Base-by-base conservation (phyloP, 192 early-diverging fungal genomes). In the Lobosporangium transversale region DNA sequence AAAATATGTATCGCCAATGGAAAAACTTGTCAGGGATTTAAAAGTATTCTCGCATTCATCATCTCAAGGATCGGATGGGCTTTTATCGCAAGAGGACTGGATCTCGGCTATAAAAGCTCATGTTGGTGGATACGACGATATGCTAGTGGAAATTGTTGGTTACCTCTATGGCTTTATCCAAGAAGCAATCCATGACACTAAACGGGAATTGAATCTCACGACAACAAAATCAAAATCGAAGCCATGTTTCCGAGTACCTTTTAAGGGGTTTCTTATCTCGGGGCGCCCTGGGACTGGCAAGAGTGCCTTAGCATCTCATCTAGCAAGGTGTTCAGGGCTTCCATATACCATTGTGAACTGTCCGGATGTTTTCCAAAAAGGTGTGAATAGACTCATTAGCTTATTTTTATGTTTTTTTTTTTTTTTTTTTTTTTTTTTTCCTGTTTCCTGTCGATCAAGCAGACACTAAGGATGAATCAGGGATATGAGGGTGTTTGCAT, bases 231-330 rank as follows among this genome's bases (percentile, higher is more conserved):
- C 43, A 2, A 53, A 53, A 35, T 24, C 15, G 23, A 65, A 26
- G 0, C 37, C 63, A 3, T 67, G 73, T 51, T 76, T 45, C 37
- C 54, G 35, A n/a, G 44, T 36, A 12, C 53, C 64, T 0, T 62
- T 55, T 31, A 87, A 84, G 48, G 85, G 85, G 7, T 65, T 81
- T 23, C 30, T 84, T 32, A 43, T 87, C 12, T 79, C 48, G 48
- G 85, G 85, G 27, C 80, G 65, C 27, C 85, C 85, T n/a, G 85
- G 85, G 5, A 83, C 80, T 14, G 85, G 85, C 32, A 87, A 87
- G 62, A 87, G 83, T 29, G 62, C 53, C 26, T 57, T 87, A 12
- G 83, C 85, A 36, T 70, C 76, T 2, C 35, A 62, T 44, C 53
- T 87, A 30, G 80, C 83, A 17, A 64, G 81, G 40, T 35, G 58